Base-by-base conservation (phyloP, 495 filamentous ascomycete species). In the Penicillium maclennaniae region DNA sequence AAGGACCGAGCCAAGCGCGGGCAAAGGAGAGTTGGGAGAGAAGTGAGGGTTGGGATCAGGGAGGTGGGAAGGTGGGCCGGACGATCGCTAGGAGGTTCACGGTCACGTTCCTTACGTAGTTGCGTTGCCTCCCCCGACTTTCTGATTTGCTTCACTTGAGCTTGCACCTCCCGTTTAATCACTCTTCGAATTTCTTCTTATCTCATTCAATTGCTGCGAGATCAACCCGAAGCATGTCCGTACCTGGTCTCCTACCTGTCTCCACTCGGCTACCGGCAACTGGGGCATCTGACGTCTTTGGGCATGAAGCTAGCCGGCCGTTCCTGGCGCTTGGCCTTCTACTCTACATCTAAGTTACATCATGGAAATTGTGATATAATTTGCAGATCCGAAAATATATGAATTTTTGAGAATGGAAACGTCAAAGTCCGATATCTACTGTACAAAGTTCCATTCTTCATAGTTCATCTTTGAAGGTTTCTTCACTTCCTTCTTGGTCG, bases 381-480 rank as follows among this genome's bases (percentile, higher is more conserved):
- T 42, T 16, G 44, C 34, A 14, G 7, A 6, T 51, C 26, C 7
- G 49, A 15, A 7, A n/a, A 36, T 27, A 40, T 40, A 19, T 40
- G 38, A n/a, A 7, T 40, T 16, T 19, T 7, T 16, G n/a, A 17
- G 38, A 39, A 40, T 40, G 38, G 16, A 40, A 40, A 20, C 42
- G 46, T 21, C 46, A 41, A 38, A 41, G 15, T 21, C 27, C 20
- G 10, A 31, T 26, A n/a, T 51, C 21, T 58, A 55, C 39, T 53
- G 40, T 52, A 58, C 45, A 60, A 60, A 31, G 21, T 25, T 26
- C 9, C 27, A n/a, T 14, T 19, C 52, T 51, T 67, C 62, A 84
- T 65, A 83, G 59, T 55, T 84, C 81, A 55, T 84, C 78, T 54
- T 79, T 79, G 48, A 76, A 81, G 6, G 71, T 67, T 65, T 82